Conservation (phyloP, 2,329 filamentous ascomycete species). For the Hypoxylon sp. region DNA sequence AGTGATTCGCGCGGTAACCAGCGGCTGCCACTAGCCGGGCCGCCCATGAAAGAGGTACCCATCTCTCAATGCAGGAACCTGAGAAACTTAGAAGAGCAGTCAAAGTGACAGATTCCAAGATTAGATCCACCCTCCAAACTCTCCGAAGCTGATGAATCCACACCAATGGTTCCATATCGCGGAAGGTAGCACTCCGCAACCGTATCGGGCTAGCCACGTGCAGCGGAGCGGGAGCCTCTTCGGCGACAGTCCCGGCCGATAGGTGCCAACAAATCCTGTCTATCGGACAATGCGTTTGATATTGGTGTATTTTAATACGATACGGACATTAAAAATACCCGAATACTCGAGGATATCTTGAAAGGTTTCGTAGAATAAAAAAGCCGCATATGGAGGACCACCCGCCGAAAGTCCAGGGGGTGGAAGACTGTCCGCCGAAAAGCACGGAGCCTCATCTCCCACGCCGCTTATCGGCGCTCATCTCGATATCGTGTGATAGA, state of each 20-base stretch:
- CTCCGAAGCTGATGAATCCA: constrained; percentile 25
- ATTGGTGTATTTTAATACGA: neutral
- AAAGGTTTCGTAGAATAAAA: constrained; percentile 1
- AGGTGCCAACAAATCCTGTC: constrained; percentile 1
- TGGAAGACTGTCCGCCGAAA: constrained; percentile 44
- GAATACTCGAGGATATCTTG: neutral
- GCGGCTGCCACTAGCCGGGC: constrained; percentile 30
- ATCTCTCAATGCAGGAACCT: constrained; percentile 38
- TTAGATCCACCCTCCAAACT: constrained; percentile 13
- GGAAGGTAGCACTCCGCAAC: constrained; percentile 44
- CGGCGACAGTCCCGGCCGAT: constrained; percentile 28
- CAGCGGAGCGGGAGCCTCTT: constrained; percentile 31
- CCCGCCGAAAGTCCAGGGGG: constrained; percentile 34
- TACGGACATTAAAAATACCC: neutral
- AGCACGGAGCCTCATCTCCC: constrained; percentile 44
- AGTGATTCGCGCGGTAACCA: constrained; percentile 20
- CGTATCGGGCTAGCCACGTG: constrained; percentile 41
- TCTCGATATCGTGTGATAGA: constrained; percentile 26
- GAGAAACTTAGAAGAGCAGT: constrained; percentile 14
- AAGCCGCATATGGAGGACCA: constrained; percentile 14
- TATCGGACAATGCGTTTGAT: neutral
- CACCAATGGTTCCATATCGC: constrained; percentile 39
- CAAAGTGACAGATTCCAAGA: constrained; percentile 3
- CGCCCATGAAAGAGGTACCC: constrained; percentile 8
- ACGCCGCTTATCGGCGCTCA: constrained; percentile 28